Percentiles rank a stretch among this genome's conserved stretches.
Evolutionary conservation across 345 rosid species (phyloP).

Genomic region (Euphorbia tirucalli): DNA sequence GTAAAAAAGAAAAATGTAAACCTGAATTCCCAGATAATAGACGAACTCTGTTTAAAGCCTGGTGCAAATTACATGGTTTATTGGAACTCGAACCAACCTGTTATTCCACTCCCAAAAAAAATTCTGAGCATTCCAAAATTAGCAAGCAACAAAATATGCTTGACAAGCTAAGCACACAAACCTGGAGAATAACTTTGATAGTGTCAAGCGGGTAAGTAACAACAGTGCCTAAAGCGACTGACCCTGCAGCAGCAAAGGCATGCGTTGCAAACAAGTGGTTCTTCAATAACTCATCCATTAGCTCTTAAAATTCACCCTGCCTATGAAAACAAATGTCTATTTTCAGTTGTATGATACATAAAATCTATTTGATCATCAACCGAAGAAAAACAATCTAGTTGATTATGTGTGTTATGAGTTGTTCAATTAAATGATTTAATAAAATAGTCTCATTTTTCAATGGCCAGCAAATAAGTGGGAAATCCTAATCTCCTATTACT

Average conservation of each 20-base stretch:
- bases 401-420: too few relatives aligned
- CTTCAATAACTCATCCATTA: slow-evolving; percentile 43
- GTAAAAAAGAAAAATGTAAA: slow-evolving; percentile 12
- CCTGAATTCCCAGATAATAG: slow-evolving; percentile 62
- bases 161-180: slow-evolving; percentile 9
- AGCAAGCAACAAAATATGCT: not conserved
- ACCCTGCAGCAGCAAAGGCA: slow-evolving; percentile 68
- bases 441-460: too few relatives aligned
- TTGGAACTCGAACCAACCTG: slow-evolving; percentile 83
- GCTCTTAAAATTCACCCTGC: slow-evolving; percentile 3
- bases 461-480: too few relatives aligned
- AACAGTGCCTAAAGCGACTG: slow-evolving; percentile 66
- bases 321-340: not conserved
- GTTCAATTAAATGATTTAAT: too few relatives aligned
- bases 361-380: not conserved
- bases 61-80: slow-evolving; percentile 47
- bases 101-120: slow-evolving; percentile 8
- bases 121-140: not conserved
- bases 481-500: too few relatives aligned
- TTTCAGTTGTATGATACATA: not conserved
- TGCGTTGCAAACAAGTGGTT: slow-evolving; percentile 73
- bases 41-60: slow-evolving; percentile 54
- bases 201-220: slow-evolving; percentile 84
- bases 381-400: too few relatives aligned
- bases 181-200: slow-evolving; percentile 79